Conservation (phyloP, 2,329 filamentous ascomycete genomes). For the Aspergillus fischeri region DNA sequence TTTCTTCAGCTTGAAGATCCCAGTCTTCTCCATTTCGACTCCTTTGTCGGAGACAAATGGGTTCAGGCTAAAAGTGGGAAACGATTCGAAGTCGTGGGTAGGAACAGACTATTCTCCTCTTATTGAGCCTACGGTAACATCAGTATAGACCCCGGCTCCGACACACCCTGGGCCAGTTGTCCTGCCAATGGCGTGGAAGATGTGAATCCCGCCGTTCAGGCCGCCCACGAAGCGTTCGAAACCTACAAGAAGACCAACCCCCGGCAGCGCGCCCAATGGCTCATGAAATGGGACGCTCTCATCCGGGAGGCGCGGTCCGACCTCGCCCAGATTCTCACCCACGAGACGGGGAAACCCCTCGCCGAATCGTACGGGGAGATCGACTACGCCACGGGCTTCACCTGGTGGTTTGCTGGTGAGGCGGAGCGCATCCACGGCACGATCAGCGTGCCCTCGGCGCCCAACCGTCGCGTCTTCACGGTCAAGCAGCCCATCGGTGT, state of each 20-base stretch:
- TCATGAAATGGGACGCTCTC: slow-evolving; percentile 62
- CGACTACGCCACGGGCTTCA: slow-evolving; percentile 52
- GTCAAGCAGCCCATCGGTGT: slow-evolving; percentile 73
- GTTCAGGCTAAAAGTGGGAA: slow-evolving; percentile 43
- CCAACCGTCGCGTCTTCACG: slow-evolving; percentile 63
- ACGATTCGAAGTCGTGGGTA: slow-evolving; percentile 50
- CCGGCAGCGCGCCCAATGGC: slow-evolving; percentile 56
- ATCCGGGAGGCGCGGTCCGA: slow-evolving; percentile 61
- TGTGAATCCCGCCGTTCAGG: slow-evolving; percentile 57
- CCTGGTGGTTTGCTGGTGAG: slow-evolving; percentile 59
- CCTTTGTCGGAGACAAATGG: slow-evolving; percentile 49
- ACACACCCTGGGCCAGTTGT: slow-evolving; percentile 49
- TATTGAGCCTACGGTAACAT: neutral
- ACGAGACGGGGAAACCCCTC: slow-evolving; percentile 58
- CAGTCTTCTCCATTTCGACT: slow-evolving; percentile 48
- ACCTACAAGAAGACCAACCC: slow-evolving; percentile 58
- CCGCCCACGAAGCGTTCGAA: slow-evolving; percentile 58
- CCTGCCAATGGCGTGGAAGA: slow-evolving; percentile 53
- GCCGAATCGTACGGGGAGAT: slow-evolving; percentile 53
- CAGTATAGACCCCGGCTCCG: slow-evolving; percentile 48
- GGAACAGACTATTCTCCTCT: neutral
- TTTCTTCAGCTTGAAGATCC: slow-evolving; percentile 44
- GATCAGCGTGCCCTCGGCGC: slow-evolving; percentile 55
- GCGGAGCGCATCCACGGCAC: slow-evolving; percentile 61
- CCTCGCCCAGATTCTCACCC: slow-evolving; percentile 59